A percentile compares a stretch with the other conserved stretches of the same genome.
Conservation (phyloP, 768 basidiomycete genomes). For the Agrocybe praecox region DNA sequence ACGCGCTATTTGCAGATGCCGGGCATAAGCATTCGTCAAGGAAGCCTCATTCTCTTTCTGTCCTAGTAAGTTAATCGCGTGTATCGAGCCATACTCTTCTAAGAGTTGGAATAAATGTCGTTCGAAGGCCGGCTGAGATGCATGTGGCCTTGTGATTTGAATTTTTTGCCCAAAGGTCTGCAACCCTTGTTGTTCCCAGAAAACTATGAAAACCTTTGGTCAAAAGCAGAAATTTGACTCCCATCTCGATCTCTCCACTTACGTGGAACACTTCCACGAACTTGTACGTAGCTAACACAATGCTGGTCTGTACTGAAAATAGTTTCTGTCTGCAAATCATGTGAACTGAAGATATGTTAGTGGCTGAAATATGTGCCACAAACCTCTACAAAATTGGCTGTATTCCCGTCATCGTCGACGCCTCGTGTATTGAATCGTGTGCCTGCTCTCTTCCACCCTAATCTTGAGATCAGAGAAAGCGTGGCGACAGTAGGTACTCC, state of each 20-base stretch:
- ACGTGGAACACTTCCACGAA: slow-evolving; percentile 95
- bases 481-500: slow-evolving; percentile 75
- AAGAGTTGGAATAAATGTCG: slow-evolving; percentile 87
- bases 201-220: slow-evolving; percentile 55
- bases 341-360: slow-evolving; percentile 14
- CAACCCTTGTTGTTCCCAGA: slow-evolving; percentile 98
- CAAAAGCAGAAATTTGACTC: slow-evolving; percentile 12
- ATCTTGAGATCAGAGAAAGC: slow-evolving; percentile 79
- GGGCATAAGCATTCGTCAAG: slow-evolving; percentile 80
- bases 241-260: slow-evolving; percentile 37
- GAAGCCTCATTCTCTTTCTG: slow-evolving; percentile 90
- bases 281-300: slow-evolving; percentile 91
- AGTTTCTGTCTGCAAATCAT: slow-evolving; percentile 74
- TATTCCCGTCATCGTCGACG: slow-evolving; percentile 93
- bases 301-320: slow-evolving; percentile 86
- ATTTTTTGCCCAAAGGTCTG: slow-evolving; percentile 95
- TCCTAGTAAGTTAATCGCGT: slow-evolving; percentile 91
- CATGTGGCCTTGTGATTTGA: slow-evolving; percentile 93
- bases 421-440: slow-evolving; percentile 97
- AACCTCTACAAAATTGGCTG: slow-evolving; percentile 96
- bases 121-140: slow-evolving; percentile 96
- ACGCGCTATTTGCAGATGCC: slow-evolving; percentile 73
- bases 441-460: slow-evolving; percentile 95
- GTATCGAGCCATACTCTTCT: slow-evolving; percentile 82
- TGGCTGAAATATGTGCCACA: slow-evolving; percentile 18